phyloP scores from a whole-genome alignment of 345 rosid species.

The Raphanus sativus region DNA sequence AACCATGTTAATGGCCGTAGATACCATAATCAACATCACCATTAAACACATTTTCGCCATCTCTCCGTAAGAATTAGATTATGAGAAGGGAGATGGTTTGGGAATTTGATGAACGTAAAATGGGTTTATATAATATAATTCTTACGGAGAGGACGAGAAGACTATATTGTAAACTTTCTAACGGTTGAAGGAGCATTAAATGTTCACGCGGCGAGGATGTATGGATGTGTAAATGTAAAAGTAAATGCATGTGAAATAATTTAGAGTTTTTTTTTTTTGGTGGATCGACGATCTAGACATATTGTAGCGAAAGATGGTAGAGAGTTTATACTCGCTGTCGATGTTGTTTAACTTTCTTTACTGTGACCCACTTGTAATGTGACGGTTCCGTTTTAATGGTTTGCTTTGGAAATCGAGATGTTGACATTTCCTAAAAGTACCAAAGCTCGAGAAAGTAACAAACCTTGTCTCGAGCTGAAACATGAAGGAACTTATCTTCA shows the following conservation, averaged over 20 bases:
- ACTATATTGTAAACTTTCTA: neutral
- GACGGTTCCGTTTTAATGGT: conserved; percentile 35
- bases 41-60: conserved; percentile 30
- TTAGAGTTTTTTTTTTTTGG: neutral
- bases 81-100: neutral
- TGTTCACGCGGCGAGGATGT: conserved; percentile 36
- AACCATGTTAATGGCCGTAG: conserved; percentile 25
- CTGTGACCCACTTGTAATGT: conserved; percentile 6
- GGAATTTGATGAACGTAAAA: conserved; percentile 4
- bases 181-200: conserved; percentile 37
- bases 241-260: conserved; percentile 31
- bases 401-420: conserved; percentile 24
- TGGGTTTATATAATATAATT: conserved; percentile 31
- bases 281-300: conserved; percentile 18
- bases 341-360: conserved; percentile 17
- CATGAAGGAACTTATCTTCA: neutral
- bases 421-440: conserved; percentile 4
- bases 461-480: conserved; percentile 20
- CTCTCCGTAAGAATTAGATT: conserved; percentile 5
- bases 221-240: conserved; percentile 21
- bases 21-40: conserved; percentile 16
- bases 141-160: conserved; percentile 21
- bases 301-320: conserved; percentile 18
- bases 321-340: conserved; percentile 27
- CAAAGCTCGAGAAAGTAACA: conserved; percentile 23